Conservation (phyloP, 768 basidiomycete species). For the Podaxis pistillaris region DNA sequence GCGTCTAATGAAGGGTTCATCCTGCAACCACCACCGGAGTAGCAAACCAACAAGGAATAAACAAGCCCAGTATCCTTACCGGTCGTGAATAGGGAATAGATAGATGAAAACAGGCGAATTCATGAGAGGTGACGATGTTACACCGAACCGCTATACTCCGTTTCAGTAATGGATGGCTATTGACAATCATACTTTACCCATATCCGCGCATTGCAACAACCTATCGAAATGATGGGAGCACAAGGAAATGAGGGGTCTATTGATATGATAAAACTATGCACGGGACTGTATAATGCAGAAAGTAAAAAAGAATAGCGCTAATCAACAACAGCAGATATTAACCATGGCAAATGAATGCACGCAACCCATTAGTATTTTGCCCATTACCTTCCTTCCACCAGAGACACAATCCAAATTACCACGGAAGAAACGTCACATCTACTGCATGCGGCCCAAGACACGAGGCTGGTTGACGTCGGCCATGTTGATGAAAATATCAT, state of each 20-base stretch:
- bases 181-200: no score
- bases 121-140: no score
- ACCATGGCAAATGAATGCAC: background rate
- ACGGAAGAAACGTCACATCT: background rate
- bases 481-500: slow-evolving; percentile 96
- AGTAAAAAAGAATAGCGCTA: background rate
- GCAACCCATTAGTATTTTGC: background rate
- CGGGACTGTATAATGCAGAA: background rate
- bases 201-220: no score
- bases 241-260: background rate
- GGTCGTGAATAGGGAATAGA: no score
- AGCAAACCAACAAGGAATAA: no score
- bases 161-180: no score
- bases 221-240: background rate
- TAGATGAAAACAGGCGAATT: no score
- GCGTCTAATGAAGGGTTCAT: no score
- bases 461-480: slow-evolving; percentile 81
- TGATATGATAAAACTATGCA: background rate
- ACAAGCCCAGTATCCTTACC: no score
- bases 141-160: no score
- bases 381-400: background rate
- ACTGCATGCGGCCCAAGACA: slow-evolving; percentile 59
- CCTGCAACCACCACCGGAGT: no score
- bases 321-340: background rate
- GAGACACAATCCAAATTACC: background rate